Base-by-base conservation (phyloP, 306 rosid genomes). In the Gillenia trifoliata region DNA sequence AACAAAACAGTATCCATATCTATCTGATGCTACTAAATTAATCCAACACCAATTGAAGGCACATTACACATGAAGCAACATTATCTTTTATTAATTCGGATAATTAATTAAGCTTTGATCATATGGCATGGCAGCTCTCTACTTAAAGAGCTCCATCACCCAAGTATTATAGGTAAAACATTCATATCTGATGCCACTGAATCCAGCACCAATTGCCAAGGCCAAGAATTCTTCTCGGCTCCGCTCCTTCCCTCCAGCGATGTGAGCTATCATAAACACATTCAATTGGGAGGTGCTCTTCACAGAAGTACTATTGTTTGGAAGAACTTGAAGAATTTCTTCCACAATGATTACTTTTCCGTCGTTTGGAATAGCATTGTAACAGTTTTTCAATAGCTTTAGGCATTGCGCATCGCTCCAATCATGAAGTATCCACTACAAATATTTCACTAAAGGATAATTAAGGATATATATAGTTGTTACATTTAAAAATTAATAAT, bases 111-210 rank as follows among this genome's bases (percentile, higher is more conserved):
- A 5, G 54, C 16, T 17, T 4, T 47, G 19, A 47, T 12, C 63
- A 13, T 61, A 28, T 23, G 33, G 43, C 64, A 11, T 29, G 1
- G 12, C 22, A 10, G 15, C 5, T 13, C 19, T 47, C 19, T 72
- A 68, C 81, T 90, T 90, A 23, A 77, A 81, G 73, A 90, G 85
- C 76, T 86, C 91, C 82, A 90, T 86, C 31, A 88, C 52, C 86
- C 88, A 85, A 26, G 26, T 1, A 3, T 67, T 28, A 31, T 25
- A 16, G 6, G 67, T 71, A 29, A 23, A 55, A 20, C 74, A 71
- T 54, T 45, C 70, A 57, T 26, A 74, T 66, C 29, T 80, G 22
- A 80, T 47, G 73, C 75, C 80, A 9, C 38, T 54, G 25, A 71
- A 76, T 33, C 80, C 74, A 65, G 78, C 80, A 70, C 7, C 41